Conservation (phyloP, 2,329 filamentous ascomycete species). For the Clonostachys rosea region DNA sequence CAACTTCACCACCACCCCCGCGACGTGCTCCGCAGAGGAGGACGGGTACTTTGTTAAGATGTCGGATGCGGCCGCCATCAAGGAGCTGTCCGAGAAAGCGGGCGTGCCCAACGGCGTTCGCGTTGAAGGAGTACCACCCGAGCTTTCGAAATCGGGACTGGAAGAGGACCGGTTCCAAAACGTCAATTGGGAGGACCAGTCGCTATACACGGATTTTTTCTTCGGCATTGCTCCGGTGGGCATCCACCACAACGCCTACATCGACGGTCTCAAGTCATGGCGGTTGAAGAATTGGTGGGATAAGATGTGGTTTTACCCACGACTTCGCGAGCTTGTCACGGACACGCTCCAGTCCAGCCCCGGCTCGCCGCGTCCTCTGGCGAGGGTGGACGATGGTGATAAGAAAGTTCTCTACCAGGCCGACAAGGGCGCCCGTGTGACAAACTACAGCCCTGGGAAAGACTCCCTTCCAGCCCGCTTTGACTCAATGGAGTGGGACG, state of each 20-base stretch:
- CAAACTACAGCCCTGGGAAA: slow-evolving; percentile 2
- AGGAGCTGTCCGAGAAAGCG: slow-evolving; percentile 15
- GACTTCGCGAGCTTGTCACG: slow-evolving; percentile 20
- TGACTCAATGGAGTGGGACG: slow-evolving; percentile 17
- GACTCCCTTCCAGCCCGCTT: background rate
- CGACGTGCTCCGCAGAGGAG: slow-evolving; percentile 28
- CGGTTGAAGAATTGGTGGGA: slow-evolving; percentile 26
- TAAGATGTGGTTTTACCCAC: slow-evolving; percentile 26
- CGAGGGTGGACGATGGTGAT: slow-evolving; percentile 1
- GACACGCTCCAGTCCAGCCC: slow-evolving; percentile 11
- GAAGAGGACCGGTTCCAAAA: slow-evolving; percentile 7
- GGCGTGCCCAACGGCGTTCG: slow-evolving; percentile 20
- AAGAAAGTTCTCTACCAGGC: slow-evolving; percentile 13
- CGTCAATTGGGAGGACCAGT: slow-evolving; percentile 19
- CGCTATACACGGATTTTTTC: slow-evolving; percentile 29
- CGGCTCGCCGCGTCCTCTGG: slow-evolving; percentile 2
- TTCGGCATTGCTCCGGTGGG: slow-evolving; percentile 26
- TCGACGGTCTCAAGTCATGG: slow-evolving; percentile 19
- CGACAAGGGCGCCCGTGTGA: slow-evolving; percentile 7
- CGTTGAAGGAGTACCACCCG: slow-evolving; percentile 15
- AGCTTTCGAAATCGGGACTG: slow-evolving; percentile 10
- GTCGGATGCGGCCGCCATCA: slow-evolving; percentile 12
- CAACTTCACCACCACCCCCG: slow-evolving; percentile 26
- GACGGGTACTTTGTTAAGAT: slow-evolving; percentile 25
- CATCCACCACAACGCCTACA: slow-evolving; percentile 30